Conservation (phyloP, 257 asterid genomes). For the Verbena officinalis region DNA sequence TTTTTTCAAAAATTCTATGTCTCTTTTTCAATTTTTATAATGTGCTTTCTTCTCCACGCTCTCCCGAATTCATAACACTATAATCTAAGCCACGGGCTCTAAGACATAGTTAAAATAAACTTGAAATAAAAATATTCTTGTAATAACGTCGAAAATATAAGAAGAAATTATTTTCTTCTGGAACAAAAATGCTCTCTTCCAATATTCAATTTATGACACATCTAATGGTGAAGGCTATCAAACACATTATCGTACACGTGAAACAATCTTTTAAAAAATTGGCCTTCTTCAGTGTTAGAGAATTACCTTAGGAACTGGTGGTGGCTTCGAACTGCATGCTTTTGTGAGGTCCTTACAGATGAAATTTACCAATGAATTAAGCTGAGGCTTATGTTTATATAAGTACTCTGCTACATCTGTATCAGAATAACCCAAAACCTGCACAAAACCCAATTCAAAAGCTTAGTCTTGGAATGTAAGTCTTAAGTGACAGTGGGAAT, state of each 20-base stretch:
- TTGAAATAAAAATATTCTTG: too few relatives aligned
- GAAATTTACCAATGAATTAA: conserved; percentile 59
- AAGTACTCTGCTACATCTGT: conserved; percentile 94
- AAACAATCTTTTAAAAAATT: conserved; percentile 11
- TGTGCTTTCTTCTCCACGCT: too few relatives aligned
- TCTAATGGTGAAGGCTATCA: neutral
- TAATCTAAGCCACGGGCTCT: too few relatives aligned
- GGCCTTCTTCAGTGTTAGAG: neutral
- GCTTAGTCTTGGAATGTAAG: neutral
- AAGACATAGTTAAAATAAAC: too few relatives aligned
- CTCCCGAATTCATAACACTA: too few relatives aligned
- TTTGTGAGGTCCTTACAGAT: conserved; percentile 88
- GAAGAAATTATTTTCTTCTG: too few relatives aligned
- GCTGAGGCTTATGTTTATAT: conserved; percentile 62
- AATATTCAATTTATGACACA: too few relatives aligned
- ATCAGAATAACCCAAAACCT: conserved; percentile 95
- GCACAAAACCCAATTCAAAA: conserved; percentile 31
- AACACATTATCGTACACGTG: too few relatives aligned
- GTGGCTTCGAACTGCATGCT: conserved; percentile 79
- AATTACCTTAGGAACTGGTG: conserved; percentile 92
- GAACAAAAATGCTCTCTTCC: too few relatives aligned
- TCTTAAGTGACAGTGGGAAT: neutral
- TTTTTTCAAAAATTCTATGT: too few relatives aligned
- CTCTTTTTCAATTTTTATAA: too few relatives aligned
- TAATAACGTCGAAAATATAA: too few relatives aligned